These are phyloP conservation scores for Plantago coronopus DNA, from an alignment of 305 asterid species.

Conservation along the genomic window DNA sequence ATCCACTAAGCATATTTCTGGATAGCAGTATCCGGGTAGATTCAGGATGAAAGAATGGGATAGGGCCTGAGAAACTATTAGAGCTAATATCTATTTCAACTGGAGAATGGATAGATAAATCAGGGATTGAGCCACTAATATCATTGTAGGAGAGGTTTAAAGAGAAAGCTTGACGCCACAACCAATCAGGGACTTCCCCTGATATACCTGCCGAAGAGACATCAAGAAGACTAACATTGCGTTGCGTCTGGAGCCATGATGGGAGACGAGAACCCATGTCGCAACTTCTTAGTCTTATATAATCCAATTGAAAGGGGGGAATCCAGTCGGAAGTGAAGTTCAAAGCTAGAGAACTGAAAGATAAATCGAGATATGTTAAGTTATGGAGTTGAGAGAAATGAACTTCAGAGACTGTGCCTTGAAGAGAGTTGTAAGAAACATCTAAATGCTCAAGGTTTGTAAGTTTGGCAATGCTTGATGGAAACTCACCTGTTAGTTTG, in stretches of 20 bases:
- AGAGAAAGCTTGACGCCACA: constrained; percentile 25
- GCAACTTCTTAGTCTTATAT: constrained; percentile 20
- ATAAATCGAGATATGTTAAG: constrained; percentile 16
- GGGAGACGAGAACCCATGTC: constrained; percentile 16
- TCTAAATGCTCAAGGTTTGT: constrained; percentile 14
- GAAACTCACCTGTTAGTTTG: neutral
- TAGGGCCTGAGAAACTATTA: neutral
- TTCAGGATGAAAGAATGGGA: constrained; percentile 1
- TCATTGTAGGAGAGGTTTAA: constrained; percentile 31
- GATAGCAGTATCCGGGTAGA: neutral
- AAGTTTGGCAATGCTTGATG: neutral
- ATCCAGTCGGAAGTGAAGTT: constrained; percentile 20
- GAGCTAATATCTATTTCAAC: neutral
- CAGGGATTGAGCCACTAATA: constrained; percentile 19
- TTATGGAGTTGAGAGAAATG: constrained; percentile 15
- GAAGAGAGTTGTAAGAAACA: neutral
- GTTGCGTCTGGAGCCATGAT: neutral
- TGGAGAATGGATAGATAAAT: neutral
- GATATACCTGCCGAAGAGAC: constrained; percentile 24
- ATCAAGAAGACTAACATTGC: constrained; percentile 19
- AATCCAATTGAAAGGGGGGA: constrained; percentile 26
- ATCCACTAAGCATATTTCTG: neutral
- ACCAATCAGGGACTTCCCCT: constrained; percentile 23
- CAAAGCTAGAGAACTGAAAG: constrained; percentile 22
- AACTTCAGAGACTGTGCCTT: constrained; percentile 20